These are phyloP conservation scores for Prunus fruticosa DNA, from an alignment of 306 rosid genomes.

Conservation along the genomic window DNA sequence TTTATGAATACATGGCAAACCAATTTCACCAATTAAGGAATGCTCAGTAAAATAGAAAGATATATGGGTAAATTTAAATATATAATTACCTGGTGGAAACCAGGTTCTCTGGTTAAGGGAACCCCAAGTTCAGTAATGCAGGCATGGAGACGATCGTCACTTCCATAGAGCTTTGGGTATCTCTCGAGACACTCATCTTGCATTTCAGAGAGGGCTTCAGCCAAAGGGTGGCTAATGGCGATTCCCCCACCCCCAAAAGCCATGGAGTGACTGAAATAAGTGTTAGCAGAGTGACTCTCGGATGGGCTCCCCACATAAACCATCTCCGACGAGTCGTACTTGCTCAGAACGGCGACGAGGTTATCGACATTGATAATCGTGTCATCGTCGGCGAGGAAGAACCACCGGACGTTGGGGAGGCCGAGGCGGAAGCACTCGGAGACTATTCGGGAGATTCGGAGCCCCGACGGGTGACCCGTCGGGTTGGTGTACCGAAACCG, in stretches of 20 bases:
- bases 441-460: slow-evolving; percentile 65
- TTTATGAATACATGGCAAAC: not conserved
- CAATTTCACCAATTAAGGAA: not conserved
- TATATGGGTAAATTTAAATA: not conserved
- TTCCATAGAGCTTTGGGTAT: slow-evolving; percentile 76
- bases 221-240: slow-evolving; percentile 62
- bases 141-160: slow-evolving; percentile 82
- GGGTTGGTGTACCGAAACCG: slow-evolving; percentile 73
- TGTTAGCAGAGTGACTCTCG: slow-evolving; percentile 76
- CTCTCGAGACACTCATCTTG: slow-evolving; percentile 72
- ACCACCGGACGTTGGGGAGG: slow-evolving; percentile 56
- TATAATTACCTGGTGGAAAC: slow-evolving; percentile 69
- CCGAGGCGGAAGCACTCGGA: slow-evolving; percentile 62
- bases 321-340: slow-evolving; percentile 79
- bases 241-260: slow-evolving; percentile 83
- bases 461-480: slow-evolving; percentile 74
- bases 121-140: slow-evolving; percentile 78
- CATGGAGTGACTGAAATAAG: slow-evolving; percentile 78
- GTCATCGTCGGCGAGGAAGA: slow-evolving; percentile 73
- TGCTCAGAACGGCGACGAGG: slow-evolving; percentile 64
- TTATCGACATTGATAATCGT: slow-evolving; percentile 68
- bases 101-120: slow-evolving; percentile 63
- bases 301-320: slow-evolving; percentile 74
- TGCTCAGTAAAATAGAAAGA: not conserved
- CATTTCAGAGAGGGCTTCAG: slow-evolving; percentile 53